Percentiles rank a stretch among this genome's conserved stretches.
Evolutionary conservation across 345 rosid genomes (phyloP).

Genomic region (Hibiscus mutabilis): DNA sequence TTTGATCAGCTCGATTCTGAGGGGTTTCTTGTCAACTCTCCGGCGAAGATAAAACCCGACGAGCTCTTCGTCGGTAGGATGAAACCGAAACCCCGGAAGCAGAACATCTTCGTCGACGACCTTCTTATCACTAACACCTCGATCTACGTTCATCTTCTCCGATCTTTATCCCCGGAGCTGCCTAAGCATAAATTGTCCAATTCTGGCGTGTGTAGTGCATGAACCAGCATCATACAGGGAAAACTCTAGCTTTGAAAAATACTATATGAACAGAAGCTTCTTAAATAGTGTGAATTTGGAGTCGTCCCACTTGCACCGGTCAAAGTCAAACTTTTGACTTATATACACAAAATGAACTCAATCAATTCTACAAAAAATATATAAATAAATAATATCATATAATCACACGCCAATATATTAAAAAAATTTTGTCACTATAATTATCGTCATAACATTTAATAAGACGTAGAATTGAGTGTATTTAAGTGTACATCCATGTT

Average conservation of each 20-base stretch:
- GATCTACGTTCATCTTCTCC: background rate
- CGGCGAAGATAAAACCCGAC: slow-evolving; percentile 70
- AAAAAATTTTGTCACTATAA: no score
- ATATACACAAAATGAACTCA: background rate
- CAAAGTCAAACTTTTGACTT: slow-evolving; percentile 12
- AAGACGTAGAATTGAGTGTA: no score
- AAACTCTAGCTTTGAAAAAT: background rate
- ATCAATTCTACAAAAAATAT: no score
- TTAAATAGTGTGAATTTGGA: slow-evolving; percentile 2
- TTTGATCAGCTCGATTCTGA: slow-evolving; percentile 55
- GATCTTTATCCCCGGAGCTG: background rate
- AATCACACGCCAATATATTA: no score
- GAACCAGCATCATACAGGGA: background rate
- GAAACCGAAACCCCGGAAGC: slow-evolving; percentile 91
- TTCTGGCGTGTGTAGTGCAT: background rate
- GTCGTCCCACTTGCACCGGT: background rate
- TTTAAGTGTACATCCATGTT: no score
- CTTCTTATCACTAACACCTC: background rate
- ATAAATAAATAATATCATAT: no score
- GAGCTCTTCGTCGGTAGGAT: slow-evolving; percentile 91
- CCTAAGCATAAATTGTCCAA: background rate
- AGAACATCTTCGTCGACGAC: slow-evolving; percentile 19
- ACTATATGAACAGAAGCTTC: background rate
- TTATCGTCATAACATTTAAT: no score
- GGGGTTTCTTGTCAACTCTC: slow-evolving; percentile 52